Percentiles rank a stretch among this genome's conserved stretches.
phyloP scores from a whole-genome alignment of 2,329 filamentous ascomycete genomes.

The Arthrocladium fulminans region DNA sequence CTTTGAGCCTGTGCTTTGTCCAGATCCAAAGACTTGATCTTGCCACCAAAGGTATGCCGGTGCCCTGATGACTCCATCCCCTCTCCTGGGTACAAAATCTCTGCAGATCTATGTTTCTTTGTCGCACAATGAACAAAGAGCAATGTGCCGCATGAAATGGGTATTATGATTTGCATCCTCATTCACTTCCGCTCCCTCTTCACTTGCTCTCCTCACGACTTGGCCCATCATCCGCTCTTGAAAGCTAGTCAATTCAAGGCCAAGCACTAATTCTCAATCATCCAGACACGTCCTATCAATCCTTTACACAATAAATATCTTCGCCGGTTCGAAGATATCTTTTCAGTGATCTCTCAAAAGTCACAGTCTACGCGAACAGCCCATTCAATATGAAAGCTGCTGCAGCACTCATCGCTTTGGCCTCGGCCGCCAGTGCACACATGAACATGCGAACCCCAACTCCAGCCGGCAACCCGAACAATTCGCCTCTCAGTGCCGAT shows the following conservation, averaged over 20 bases:
- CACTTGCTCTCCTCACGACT: no score
- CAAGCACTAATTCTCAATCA: no score
- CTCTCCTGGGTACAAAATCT: no score
- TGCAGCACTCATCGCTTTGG: slow-evolving; percentile 42
- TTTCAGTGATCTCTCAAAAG: neutral
- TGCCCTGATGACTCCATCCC: neutral
- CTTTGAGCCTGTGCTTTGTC: slow-evolving; percentile 6
- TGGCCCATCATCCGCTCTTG: no score
- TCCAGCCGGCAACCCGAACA: slow-evolving; percentile 54
- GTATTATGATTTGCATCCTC: no score
- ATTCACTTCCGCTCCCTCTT: no score
- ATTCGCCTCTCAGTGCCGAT: slow-evolving; percentile 52
- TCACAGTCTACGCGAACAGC: slow-evolving; percentile 7
- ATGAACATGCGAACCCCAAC: slow-evolving; percentile 62
- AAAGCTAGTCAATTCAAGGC: no score
- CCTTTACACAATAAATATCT: slow-evolving; percentile 1
- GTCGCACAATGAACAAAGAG: neutral
- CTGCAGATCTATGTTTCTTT: neutral
- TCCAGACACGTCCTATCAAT: slow-evolving; percentile 6
- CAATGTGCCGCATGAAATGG: neutral
- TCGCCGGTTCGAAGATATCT: slow-evolving; percentile 10
- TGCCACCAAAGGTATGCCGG: slow-evolving; percentile 1
- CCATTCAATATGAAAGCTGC: slow-evolving; percentile 12
- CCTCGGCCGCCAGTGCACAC: slow-evolving; percentile 61
- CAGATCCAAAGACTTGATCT: neutral